These are phyloP conservation scores for Plantago coronopus DNA, from an alignment of 305 asterid species.

Conservation along the genomic window DNA sequence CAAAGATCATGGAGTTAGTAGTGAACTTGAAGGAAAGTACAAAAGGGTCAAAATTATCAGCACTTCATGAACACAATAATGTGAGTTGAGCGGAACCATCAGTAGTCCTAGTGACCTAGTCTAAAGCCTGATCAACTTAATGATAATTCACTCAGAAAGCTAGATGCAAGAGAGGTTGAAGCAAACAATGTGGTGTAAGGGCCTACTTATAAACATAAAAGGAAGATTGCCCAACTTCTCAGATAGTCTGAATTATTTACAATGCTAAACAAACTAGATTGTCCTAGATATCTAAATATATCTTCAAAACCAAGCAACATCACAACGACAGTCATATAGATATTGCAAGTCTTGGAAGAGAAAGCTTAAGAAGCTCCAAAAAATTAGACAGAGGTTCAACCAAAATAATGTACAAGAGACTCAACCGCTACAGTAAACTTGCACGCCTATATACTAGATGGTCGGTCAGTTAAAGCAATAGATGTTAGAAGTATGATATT, in stretches of 20 bases:
- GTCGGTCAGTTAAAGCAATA: background rate
- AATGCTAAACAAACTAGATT: background rate
- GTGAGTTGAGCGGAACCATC: background rate
- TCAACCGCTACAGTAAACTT: no score
- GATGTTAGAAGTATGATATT: background rate
- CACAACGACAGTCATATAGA: background rate
- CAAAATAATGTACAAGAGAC: no score
- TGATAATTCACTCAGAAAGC: background rate
- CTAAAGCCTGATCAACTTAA: background rate
- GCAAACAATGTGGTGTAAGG: no score
- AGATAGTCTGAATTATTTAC: background rate
- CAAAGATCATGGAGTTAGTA: conserved; percentile 10
- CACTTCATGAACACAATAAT: background rate
- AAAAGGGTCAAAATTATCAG: conserved; percentile 8
- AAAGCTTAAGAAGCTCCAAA: no score
- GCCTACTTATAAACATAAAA: no score
- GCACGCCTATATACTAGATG: background rate
- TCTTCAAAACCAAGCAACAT: background rate
- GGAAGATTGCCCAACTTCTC: no score
- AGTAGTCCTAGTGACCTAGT: no score
- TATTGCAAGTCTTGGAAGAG: no score
- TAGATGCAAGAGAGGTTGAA: no score
- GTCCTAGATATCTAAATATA: background rate
- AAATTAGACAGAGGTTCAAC: no score
- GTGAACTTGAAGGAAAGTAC: conserved; percentile 13